Evolutionary conservation across 495 filamentous ascomycete species (phyloP).

Genomic region (Xylaria nigripes): DNA sequence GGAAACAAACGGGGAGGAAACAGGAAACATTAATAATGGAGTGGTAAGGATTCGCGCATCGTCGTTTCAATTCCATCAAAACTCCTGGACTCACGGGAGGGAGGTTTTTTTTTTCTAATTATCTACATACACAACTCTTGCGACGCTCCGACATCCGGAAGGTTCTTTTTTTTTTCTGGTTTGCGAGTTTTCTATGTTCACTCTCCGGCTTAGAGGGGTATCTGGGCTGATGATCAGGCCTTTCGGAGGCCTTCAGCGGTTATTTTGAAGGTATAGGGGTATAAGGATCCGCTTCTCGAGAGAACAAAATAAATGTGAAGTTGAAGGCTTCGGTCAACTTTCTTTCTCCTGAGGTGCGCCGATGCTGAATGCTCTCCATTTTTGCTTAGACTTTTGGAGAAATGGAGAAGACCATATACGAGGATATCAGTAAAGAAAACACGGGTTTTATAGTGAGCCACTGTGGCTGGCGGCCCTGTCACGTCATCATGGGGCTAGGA

Average conservation of each 20-base stretch:
- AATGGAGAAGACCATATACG: background rate
- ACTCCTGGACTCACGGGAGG: background rate
- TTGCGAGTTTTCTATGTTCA: background rate
- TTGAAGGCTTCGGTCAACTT: background rate
- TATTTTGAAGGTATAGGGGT: background rate
- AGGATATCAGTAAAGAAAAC: background rate
- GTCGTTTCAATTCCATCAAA: background rate
- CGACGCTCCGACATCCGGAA: background rate
- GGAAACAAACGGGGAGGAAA: background rate
- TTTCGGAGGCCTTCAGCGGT: background rate
- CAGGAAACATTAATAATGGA: background rate
- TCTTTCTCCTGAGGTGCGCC: conserved; percentile 2
- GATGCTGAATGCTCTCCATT: background rate
- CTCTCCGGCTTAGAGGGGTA: background rate
- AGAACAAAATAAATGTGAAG: background rate
- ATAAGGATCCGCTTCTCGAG: background rate
- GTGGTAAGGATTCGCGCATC: background rate
- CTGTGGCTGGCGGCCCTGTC: background rate
- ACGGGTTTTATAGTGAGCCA: background rate
- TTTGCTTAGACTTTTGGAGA: background rate
- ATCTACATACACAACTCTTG: background rate
- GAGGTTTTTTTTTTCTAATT: no score
- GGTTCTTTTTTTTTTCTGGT: background rate
- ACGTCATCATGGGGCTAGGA: background rate
- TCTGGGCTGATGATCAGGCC: background rate